Conservation (phyloP, 768 basidiomycete species). For the Leccinum ochraceum region DNA sequence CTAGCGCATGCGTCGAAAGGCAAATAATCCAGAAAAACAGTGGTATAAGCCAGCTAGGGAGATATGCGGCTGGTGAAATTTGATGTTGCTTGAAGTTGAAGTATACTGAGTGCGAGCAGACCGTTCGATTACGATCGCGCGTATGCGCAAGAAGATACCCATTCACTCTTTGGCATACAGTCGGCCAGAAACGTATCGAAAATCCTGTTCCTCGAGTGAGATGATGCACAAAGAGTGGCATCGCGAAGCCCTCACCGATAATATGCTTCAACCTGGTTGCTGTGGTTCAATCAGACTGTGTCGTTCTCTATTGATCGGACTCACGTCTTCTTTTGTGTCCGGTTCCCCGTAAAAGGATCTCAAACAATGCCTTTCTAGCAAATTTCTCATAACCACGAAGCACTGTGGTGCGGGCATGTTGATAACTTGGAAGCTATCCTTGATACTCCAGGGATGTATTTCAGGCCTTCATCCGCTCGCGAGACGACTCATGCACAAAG, state of each 20-base stretch:
- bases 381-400: slow-evolving; percentile 82
- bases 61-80: slow-evolving; percentile 81
- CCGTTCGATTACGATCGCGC: not conserved
- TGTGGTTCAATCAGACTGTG: slow-evolving; percentile 31
- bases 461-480: slow-evolving; percentile 78
- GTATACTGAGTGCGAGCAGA: slow-evolving; percentile 58
- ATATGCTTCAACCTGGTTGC: slow-evolving; percentile 79
- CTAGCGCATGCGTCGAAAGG: slow-evolving; percentile 90
- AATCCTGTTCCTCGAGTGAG: slow-evolving; percentile 52
- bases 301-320: slow-evolving; percentile 31
- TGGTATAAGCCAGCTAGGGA: slow-evolving; percentile 79
- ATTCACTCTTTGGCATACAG: slow-evolving; percentile 88
- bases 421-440: slow-evolving; percentile 85
- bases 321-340: slow-evolving; percentile 74
- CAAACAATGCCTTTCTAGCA: slow-evolving; percentile 82
- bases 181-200: slow-evolving; percentile 92
- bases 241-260: slow-evolving; percentile 57
- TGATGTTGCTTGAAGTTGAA: slow-evolving; percentile 96
- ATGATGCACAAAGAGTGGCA: not conserved
- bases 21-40: slow-evolving; percentile 78
- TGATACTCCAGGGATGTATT: slow-evolving; percentile 67
- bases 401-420: slow-evolving; percentile 76
- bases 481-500: slow-evolving; percentile 87
- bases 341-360: slow-evolving; percentile 82
- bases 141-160: not conserved